Base-by-base conservation (phyloP, 805 yeast species). In the Zygotorulaspora danielsina region DNA sequence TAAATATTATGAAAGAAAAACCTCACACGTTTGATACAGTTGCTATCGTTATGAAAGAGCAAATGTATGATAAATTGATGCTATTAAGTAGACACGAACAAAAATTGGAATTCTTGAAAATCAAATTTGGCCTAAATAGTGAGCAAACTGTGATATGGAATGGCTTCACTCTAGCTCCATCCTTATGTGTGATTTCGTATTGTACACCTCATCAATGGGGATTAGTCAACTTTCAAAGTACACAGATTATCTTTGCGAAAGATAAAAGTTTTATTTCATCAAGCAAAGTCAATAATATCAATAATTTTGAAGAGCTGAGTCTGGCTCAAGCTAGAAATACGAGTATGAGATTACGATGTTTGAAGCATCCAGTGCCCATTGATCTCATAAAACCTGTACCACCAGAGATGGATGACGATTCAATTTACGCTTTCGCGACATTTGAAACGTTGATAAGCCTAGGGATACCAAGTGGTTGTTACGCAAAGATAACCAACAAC, bases 381-480 rank as follows among this genome's bases (percentile, higher is more conserved):
- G 51, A 48, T 2, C 19, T 50, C 17, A 39, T 50, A 2, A 32
- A 13, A 5, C 54, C 58, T 4, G 17, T 32, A 12, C 40, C 44
- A 8, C 16, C 40, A 2, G 12, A 19, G 3, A 10, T 24, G 7
- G 53, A 52, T 8, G 65, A 61, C 42, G 56, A 54, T n/a, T 46
- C 61, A 6, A 39, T 55, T 4, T 50, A 48, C 42, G 62, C 50
- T 3, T 59, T 59, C 39, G 53, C 59, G 2, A 40, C 44, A 25
- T 29, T 45, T 10, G 29, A 44, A 4, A 41, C 48, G 1, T 43
- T 61, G 19, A 18, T 43, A 4, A 18, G 32, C 3, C 28, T 57
- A 9, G 57, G 57, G 9, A 36, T 55, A 3, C 33, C 50, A 1
- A 53, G 61, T 41, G 63, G 63, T 2, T 37, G 50, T 1, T 44